Evolutionary conservation across 371 early-diverging fungal species (phyloP).

Genomic region (Rhizopus stolonifer): DNA sequence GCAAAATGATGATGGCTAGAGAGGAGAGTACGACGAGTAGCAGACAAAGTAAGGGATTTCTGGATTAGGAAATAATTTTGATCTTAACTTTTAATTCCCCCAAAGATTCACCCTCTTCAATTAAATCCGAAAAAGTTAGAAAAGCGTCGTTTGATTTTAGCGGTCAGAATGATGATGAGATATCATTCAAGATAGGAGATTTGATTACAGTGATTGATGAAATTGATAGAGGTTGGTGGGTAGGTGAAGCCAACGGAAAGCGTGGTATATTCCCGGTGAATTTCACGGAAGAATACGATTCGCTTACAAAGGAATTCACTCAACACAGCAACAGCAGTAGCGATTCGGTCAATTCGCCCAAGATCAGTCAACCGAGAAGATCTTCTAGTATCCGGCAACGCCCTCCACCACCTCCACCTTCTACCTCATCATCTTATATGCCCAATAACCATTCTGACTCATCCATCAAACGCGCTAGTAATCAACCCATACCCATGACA

Average conservation of each 20-base stretch:
- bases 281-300: constrained; percentile 57
- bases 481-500: neutral
- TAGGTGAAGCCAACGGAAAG: constrained; percentile 62
- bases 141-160: constrained; percentile 69
- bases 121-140: constrained; percentile 5
- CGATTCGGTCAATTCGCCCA: neutral
- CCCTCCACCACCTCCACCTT: constrained; percentile 15
- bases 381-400: neutral
- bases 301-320: neutral
- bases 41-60: neutral
- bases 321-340: neutral
- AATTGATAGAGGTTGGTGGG: constrained; percentile 88
- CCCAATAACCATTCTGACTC: neutral
- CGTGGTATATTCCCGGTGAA: constrained; percentile 84
- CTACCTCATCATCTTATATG: neutral
- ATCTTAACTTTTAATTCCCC: neutral
- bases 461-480: neutral
- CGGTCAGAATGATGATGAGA: constrained; percentile 67
- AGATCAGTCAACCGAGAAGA: neutral
- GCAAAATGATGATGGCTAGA: constrained; percentile 3
- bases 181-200: constrained; percentile 69
- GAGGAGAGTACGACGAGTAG: neutral
- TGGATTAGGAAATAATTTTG: neutral
- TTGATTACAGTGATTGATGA: constrained; percentile 72
- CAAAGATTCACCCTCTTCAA: neutral